Evolutionary conservation across 2,329 filamentous ascomycete species (phyloP).

Genomic region (Beauveria scarabaeidicola): DNA sequence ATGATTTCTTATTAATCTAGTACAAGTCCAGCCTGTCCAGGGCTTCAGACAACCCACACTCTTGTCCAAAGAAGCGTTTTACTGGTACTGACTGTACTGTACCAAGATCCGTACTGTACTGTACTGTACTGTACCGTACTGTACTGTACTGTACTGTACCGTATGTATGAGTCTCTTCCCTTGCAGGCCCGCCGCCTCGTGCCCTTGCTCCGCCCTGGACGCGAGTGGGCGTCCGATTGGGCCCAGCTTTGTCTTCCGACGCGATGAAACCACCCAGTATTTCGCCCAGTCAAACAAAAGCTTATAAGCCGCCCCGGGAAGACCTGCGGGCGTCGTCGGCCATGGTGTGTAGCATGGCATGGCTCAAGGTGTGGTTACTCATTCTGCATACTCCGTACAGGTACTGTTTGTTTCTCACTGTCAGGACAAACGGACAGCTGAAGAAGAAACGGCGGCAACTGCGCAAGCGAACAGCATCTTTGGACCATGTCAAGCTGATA

Average conservation of each 20-base stretch:
- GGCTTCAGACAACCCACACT: neutral
- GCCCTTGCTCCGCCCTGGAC: conserved; percentile 7
- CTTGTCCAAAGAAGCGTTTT: too few species aligned
- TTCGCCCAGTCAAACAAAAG: neutral
- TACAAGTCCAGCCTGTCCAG: neutral
- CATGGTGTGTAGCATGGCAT: neutral
- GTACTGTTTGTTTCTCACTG: neutral
- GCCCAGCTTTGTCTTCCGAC: neutral
- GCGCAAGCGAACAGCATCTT: neutral
- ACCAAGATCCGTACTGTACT: too few species aligned
- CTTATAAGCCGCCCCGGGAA: conserved; percentile 1
- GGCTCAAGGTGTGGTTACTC: conserved; percentile 1
- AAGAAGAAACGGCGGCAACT: neutral
- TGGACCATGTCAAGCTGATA: neutral
- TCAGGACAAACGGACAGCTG: neutral
- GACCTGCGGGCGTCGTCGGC: neutral
- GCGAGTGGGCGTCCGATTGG: conserved; percentile 1
- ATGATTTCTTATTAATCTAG: neutral
- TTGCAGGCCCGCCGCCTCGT: conserved; percentile 3
- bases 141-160: too few species aligned
- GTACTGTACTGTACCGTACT: too few species aligned
- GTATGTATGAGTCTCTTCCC: too few species aligned
- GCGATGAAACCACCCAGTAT: conserved; percentile 2
- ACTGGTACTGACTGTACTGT: too few species aligned
- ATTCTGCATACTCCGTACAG: neutral